Evolutionary conservation across 306 rosid genomes (phyloP).

Genomic region (Glycine latifolia): DNA sequence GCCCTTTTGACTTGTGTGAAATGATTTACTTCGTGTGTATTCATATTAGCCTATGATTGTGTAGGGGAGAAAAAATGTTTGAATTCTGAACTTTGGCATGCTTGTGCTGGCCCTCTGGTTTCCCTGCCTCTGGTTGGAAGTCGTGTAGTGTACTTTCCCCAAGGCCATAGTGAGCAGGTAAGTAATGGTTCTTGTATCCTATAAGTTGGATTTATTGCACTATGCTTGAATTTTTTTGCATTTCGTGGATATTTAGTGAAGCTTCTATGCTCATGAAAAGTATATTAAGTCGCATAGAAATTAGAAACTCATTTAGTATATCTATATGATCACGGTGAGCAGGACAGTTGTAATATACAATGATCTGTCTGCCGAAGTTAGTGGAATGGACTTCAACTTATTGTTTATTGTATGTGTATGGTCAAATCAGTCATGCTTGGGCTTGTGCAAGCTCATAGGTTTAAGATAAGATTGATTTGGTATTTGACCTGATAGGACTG

Average conservation of each 20-base stretch:
- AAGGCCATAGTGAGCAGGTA: constrained; percentile 86
- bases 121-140: constrained; percentile 75
- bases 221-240: neutral
- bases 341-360: neutral
- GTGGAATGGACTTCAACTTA: constrained; percentile 29
- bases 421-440: constrained; percentile 4
- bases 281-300: constrained; percentile 1
- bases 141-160: constrained; percentile 79
- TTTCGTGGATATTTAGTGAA: constrained; percentile 34
- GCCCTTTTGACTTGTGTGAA: constrained; percentile 21
- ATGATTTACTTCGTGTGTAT: constrained; percentile 23
- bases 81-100: constrained; percentile 85
- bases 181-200: constrained; percentile 29
- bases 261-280: constrained; percentile 27
- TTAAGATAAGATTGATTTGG: neutral
- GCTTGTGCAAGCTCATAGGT: constrained; percentile 10
- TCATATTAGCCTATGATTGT: constrained; percentile 40
- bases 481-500: neutral
- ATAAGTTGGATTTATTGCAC: constrained; percentile 11
- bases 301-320: constrained; percentile 16
- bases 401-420: neutral
- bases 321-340: neutral
- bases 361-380: neutral
- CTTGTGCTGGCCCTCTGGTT: constrained; percentile 81
- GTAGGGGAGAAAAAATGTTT: constrained; percentile 73